These are phyloP conservation scores for Didymella pinodella DNA, from an alignment of 2,329 filamentous ascomycete genomes.

Conservation along the genomic window DNA sequence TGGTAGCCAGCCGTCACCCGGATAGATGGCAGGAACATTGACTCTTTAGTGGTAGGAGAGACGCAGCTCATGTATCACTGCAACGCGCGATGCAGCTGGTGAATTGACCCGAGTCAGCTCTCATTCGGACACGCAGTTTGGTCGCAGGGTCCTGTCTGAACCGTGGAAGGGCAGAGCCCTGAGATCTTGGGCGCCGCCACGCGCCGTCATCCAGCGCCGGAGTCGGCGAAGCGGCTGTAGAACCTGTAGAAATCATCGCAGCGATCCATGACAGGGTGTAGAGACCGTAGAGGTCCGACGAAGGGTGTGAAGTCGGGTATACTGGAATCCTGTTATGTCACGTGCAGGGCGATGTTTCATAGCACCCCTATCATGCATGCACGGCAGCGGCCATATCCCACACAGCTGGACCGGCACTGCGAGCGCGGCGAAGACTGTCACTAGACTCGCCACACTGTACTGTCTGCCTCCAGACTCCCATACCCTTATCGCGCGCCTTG, in stretches of 20 bases:
- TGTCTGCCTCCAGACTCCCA: not conserved
- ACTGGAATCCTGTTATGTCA: constrained; percentile 17
- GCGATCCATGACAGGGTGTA: not conserved
- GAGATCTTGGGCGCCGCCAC: constrained; percentile 11
- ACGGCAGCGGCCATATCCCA: constrained; percentile 12
- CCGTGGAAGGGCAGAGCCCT: constrained; percentile 4
- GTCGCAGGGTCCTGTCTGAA: constrained; percentile 9
- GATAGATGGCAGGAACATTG: not conserved
- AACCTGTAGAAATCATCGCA: not conserved
- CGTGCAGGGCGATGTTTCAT: constrained; percentile 23
- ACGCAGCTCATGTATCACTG: constrained; percentile 1
- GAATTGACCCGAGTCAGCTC: constrained; percentile 13
- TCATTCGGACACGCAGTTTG: constrained; percentile 10
- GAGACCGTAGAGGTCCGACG: not conserved
- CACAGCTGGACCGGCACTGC: not conserved
- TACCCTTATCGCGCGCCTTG: not conserved
- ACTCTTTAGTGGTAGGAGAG: not conserved
- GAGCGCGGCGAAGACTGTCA: not conserved
- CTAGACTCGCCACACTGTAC: not conserved
- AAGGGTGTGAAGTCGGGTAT: constrained; percentile 2
- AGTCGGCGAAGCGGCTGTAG: constrained; percentile 2
- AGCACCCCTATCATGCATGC: constrained; percentile 36
- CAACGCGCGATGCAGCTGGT: constrained; percentile 3
- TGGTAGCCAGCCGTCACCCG: not conserved
- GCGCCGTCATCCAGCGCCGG: constrained; percentile 8